Evolutionary conservation across 805 yeast genomes (phyloP).

Genomic region (Hanseniaspora singularis): DNA sequence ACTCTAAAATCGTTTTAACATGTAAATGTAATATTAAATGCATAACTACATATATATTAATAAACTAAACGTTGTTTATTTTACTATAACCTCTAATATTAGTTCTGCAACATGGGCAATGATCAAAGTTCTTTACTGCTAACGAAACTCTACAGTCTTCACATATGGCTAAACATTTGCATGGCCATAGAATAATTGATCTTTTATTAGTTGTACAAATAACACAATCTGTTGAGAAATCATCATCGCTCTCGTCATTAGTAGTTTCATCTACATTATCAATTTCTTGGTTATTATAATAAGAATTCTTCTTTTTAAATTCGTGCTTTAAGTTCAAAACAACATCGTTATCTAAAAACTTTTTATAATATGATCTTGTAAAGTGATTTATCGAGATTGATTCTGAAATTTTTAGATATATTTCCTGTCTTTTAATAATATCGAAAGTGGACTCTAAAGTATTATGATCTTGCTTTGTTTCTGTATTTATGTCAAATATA

Average conservation of each 20-base stretch:
- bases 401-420: background rate
- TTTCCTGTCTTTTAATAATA: constrained; percentile 4
- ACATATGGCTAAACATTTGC: constrained; percentile 79
- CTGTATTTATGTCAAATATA: background rate
- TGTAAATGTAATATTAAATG: too few species aligned
- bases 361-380: constrained; percentile 30
- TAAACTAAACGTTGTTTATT: constrained; percentile 24
- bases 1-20: too few species aligned
- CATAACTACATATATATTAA: too few species aligned
- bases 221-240: constrained; percentile 40
- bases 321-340: constrained; percentile 25
- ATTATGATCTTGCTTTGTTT: background rate
- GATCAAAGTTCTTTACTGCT: constrained; percentile 57
- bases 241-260: background rate
- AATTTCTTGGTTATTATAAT: constrained; percentile 16
- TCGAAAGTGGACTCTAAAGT: background rate
- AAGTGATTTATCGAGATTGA: constrained; percentile 15
- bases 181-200: constrained; percentile 83
- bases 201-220: constrained; percentile 68
- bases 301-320: constrained; percentile 25
- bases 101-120: constrained; percentile 76
- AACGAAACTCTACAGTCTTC: constrained; percentile 68
- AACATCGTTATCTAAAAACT: constrained; percentile 24
- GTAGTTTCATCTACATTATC: background rate
- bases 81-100: constrained; percentile 49